phyloP scores from a whole-genome alignment of 2,329 filamentous ascomycete genomes.

The Westerdykella ornata region DNA sequence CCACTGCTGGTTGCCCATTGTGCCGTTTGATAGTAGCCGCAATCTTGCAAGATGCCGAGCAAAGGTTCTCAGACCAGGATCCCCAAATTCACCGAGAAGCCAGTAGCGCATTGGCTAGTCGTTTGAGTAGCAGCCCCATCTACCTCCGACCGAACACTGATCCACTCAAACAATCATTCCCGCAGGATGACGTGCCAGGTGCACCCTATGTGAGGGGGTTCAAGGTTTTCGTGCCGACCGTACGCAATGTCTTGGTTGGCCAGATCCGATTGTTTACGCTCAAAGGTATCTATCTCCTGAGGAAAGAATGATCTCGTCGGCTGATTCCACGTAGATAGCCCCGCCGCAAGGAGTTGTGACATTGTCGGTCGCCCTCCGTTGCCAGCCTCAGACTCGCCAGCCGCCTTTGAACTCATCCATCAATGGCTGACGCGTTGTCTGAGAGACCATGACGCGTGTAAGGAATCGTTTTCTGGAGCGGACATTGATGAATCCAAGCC shows the following conservation, averaged over 20 bases:
- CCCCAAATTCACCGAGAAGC: background rate
- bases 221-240: conserved; percentile 15
- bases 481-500: conserved; percentile 10
- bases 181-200: conserved; percentile 9
- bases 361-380: conserved; percentile 12
- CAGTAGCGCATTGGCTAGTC: conserved; percentile 5
- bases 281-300: conserved; percentile 9
- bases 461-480: conserved; percentile 11
- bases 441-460: conserved; percentile 12
- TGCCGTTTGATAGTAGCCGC: conserved; percentile 14
- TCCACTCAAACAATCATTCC: conserved; percentile 10
- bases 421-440: conserved; percentile 17
- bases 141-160: conserved; percentile 15
- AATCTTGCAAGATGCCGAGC: conserved; percentile 11
- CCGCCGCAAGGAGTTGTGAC: conserved; percentile 15
- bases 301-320: background rate
- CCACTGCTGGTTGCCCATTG: conserved; percentile 12
- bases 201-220: conserved; percentile 12
- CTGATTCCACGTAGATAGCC: conserved; percentile 13
- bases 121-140: conserved; percentile 11
- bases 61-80: background rate
- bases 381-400: conserved; percentile 18
- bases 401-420: conserved; percentile 14
- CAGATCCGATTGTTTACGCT: conserved; percentile 15
- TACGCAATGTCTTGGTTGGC: conserved; percentile 12